phyloP scores from a whole-genome alignment of 352 stramenopile species.

The Globisporangium mamillatum region DNA sequence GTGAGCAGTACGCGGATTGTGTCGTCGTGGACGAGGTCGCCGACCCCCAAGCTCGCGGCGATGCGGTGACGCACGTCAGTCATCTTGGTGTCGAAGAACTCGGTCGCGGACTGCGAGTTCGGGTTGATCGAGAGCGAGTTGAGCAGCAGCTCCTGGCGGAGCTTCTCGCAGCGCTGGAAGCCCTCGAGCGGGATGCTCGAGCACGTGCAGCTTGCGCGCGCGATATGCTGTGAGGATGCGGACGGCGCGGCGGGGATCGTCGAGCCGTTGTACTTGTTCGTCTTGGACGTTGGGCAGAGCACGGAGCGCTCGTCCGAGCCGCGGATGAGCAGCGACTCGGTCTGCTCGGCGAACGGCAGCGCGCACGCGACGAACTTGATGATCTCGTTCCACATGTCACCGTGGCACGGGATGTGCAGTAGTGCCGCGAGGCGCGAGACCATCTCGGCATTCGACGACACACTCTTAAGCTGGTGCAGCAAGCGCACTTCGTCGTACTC shows the following conservation, averaged over 20 bases:
- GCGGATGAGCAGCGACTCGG: slow-evolving; percentile 76
- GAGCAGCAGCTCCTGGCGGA: slow-evolving; percentile 73
- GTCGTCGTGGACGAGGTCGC: slow-evolving; percentile 49
- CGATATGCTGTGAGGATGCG: slow-evolving; percentile 50
- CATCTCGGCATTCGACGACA: slow-evolving; percentile 56
- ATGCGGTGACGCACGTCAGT: slow-evolving; percentile 44
- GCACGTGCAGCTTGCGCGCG: slow-evolving; percentile 82
- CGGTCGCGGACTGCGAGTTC: slow-evolving; percentile 62
- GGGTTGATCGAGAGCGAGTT: slow-evolving; percentile 83
- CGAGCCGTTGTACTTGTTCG: slow-evolving; percentile 89
- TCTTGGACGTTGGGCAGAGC: slow-evolving; percentile 65
- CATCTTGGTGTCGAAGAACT: slow-evolving; percentile 76
- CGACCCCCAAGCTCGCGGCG: slow-evolving; percentile 52
- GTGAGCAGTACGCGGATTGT: slow-evolving; percentile 63
- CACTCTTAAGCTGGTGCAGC: slow-evolving; percentile 55
- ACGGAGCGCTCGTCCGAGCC: slow-evolving; percentile 86
- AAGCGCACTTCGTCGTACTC: slow-evolving; percentile 70
- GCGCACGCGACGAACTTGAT: slow-evolving; percentile 70
- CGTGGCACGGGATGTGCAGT: slow-evolving; percentile 70
- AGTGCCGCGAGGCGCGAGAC: slow-evolving; percentile 59
- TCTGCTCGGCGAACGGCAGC: slow-evolving; percentile 80
- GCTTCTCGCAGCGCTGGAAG: slow-evolving; percentile 60
- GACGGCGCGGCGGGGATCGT: slow-evolving; percentile 39
- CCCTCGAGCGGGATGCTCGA: slow-evolving; percentile 69
- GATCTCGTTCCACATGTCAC: slow-evolving; percentile 76